A percentile compares a stretch with the other conserved stretches of the same genome.
phyloP scores from a whole-genome alignment of 176 grass and related monocot genomes.

The Stipa capillata region DNA sequence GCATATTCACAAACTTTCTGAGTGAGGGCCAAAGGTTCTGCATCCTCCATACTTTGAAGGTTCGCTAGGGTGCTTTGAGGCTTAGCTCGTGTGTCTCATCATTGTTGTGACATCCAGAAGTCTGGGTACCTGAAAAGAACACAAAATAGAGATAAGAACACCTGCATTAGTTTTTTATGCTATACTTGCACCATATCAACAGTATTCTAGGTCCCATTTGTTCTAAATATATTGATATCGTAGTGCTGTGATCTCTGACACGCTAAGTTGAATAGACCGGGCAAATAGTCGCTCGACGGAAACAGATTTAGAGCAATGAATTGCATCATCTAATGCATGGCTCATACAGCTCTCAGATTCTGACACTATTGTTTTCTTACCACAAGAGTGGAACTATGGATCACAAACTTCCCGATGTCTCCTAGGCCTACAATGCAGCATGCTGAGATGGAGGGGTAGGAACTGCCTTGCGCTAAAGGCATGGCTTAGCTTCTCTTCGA shows the following conservation, averaged over 20 bases:
- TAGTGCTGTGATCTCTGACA: not conserved
- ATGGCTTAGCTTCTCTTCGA: not conserved
- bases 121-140: not conserved
- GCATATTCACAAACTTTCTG: too few relatives aligned
- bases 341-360: not conserved
- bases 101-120: not conserved
- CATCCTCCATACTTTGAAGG: too few relatives aligned
- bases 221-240: not conserved
- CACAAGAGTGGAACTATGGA: not conserved
- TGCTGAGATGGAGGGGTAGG: not conserved
- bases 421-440: not conserved
- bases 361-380: not conserved
- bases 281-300: not conserved
- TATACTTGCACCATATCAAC: not conserved
- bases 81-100: too few relatives aligned
- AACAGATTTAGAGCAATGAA: not conserved
- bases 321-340: not conserved
- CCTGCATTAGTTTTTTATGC: not conserved
- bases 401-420: not conserved
- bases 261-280: too few relatives aligned
- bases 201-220: not conserved
- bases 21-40: too few relatives aligned
- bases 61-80: not conserved
- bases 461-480: not conserved
- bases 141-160: not conserved